Base-by-base conservation (phyloP, 2,329 filamentous ascomycete genomes). In the Rhinocladiella similis region DNA sequence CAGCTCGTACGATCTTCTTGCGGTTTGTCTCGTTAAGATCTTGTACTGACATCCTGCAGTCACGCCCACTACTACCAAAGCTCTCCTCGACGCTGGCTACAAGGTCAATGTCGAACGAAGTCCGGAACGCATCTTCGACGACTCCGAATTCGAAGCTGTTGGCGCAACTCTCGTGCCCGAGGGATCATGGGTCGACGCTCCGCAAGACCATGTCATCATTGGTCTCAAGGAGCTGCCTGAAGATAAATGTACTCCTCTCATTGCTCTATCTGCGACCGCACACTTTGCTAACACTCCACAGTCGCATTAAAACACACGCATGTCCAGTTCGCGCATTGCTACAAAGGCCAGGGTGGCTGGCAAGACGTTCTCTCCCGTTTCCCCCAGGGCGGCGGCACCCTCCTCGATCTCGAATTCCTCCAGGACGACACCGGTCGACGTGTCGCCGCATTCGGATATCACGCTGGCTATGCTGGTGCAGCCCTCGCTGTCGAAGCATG, bases 371-470 rank as follows among this genome's bases (percentile, higher is more conserved):
- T 96, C n/a, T 80, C 85, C 55, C 83, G 92, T 54, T 97, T 91
- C 72, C 82, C 88, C 25, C 82, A 84, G 20, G 91, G 90, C 56
- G 84, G 85, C 53, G 90, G 90, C 64, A 87, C 83, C 0, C 83
- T 97, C 13, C 83, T 91, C 57, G 92, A 97, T 68, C 82, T 97
- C 36, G 92, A 96, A 71, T 97, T 96, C 71, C 79, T 97, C 36
- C 83, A 84, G 38, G 88, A 95, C 64, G 83, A 86, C 62, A 80
- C 77, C 27, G 89, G 89, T 36, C 80, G 88, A 83, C 69, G 73
- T 59, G 73, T 75, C 55, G 74, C 73, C 3, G 61, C 77, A 5
- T 76, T 77, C 56, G 76, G 79, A 58, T 89, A 86, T 72, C 83
- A 87, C 59, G 90, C 90, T 27, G 90, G 90, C 18, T 94, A 89